A percentile compares a stretch with the other conserved stretches of the same genome.
Evolutionary conservation across 257 asterid genomes (phyloP).

Genomic region (Striga asiatica): DNA sequence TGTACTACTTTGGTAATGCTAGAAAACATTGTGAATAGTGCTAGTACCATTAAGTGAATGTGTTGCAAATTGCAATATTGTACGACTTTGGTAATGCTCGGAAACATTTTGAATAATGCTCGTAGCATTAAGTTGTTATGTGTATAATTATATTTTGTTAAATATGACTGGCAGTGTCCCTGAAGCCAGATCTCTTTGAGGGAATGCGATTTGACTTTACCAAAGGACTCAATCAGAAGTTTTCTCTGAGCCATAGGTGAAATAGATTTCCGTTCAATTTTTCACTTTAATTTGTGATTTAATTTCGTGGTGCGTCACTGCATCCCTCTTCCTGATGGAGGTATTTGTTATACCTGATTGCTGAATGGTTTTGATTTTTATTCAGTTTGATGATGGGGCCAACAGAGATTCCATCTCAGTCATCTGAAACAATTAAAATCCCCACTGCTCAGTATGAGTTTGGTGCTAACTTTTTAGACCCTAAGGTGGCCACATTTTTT

Average conservation of each 20-base stretch:
- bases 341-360: conserved; percentile 1
- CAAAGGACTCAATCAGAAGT: conserved; percentile 82
- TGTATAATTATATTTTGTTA: conserved; percentile 6
- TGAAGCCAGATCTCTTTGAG: conserved; percentile 97
- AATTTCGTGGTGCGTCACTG: too few relatives aligned
- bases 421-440: conserved; percentile 69
- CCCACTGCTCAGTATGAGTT: conserved; percentile 94
- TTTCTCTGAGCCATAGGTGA: conserved; percentile 93
- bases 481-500: conserved; percentile 34
- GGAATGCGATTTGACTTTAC: conserved; percentile 95
- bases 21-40: too few relatives aligned
- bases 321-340: not conserved
- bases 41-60: too few relatives aligned
- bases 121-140: too few relatives aligned
- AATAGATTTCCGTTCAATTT: not conserved
- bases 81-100: too few relatives aligned
- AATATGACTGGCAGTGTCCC: conserved; percentile 63
- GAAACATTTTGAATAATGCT: too few relatives aligned
- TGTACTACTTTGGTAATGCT: too few relatives aligned
- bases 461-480: conserved; percentile 90
- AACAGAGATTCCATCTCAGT: conserved; percentile 88
- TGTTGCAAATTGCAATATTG: too few relatives aligned
- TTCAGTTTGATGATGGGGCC: conserved; percentile 95
- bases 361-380: conserved; percentile 7
- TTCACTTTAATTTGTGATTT: not conserved